Evolutionary conservation across 2,329 filamentous ascomycete genomes (phyloP).

Genomic region (Incumbomyces lentus): DNA sequence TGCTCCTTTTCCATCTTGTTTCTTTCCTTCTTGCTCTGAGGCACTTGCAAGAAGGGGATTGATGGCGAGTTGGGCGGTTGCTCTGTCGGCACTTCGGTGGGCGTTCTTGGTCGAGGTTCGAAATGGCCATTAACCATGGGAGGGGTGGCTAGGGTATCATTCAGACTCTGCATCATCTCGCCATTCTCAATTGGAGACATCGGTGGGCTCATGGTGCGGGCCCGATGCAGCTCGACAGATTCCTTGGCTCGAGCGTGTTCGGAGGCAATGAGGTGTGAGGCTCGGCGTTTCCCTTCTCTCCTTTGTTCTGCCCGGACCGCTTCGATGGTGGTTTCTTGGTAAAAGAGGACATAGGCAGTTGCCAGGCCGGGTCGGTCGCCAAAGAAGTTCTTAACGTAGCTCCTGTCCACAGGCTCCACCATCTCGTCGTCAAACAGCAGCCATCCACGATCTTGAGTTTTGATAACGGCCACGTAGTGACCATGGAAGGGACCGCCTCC

Average conservation of each 20-base stretch:
- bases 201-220: constrained; percentile 30
- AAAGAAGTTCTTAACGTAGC: constrained; percentile 94
- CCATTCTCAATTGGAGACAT: constrained; percentile 29
- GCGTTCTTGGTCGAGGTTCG: constrained; percentile 11
- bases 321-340: constrained; percentile 75
- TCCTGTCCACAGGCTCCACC: constrained; percentile 94
- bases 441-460: constrained; percentile 93
- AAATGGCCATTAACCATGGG: constrained; percentile 21
- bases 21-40: constrained; percentile 57
- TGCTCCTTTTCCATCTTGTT: constrained; percentile 48
- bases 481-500: constrained; percentile 94
- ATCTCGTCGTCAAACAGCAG: constrained; percentile 95
- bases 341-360: constrained; percentile 94
- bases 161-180: constrained; percentile 45
- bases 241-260: constrained; percentile 27
- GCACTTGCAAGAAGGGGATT: constrained; percentile 20
- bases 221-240: constrained; percentile 28
- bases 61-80: constrained; percentile 19
- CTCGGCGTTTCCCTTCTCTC: constrained; percentile 50
- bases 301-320: constrained; percentile 69
- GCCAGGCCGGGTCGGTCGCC: constrained; percentile 84
- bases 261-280: constrained; percentile 38
- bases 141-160: constrained; percentile 58
- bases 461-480: constrained; percentile 95
- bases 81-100: constrained; percentile 11